These are phyloP conservation scores for Amanita pallidorosea DNA, from an alignment of 768 basidiomycete species.

Conservation along the genomic window DNA sequence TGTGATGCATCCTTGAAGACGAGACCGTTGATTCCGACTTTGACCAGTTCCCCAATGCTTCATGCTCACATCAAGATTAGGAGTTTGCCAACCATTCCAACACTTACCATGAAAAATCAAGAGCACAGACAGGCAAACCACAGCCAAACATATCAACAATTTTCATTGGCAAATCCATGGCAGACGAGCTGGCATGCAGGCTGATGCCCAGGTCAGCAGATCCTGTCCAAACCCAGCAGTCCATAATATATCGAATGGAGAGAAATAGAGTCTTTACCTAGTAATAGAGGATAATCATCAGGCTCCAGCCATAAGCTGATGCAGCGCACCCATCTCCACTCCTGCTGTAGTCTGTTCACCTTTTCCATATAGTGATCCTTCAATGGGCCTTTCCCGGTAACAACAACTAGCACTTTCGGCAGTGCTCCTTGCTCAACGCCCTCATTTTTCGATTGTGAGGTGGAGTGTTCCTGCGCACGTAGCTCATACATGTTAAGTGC, in stretches of 20 bases:
- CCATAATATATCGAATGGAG: neutral
- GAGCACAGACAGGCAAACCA: constrained; percentile 85
- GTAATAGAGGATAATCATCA: constrained; percentile 78
- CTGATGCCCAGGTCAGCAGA: constrained; percentile 89
- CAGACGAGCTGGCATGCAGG: constrained; percentile 84
- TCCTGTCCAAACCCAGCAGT: constrained; percentile 29
- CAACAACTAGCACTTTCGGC: constrained; percentile 71
- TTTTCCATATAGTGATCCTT: constrained; percentile 62
- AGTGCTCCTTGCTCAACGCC: constrained; percentile 20
- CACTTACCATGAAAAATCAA: constrained; percentile 76
- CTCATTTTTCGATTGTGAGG: constrained; percentile 2
- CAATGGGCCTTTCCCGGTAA: constrained; percentile 88
- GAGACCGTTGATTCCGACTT: constrained; percentile 74
- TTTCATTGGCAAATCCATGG: constrained; percentile 95
- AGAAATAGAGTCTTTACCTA: constrained; percentile 38
- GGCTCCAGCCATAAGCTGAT: constrained; percentile 83
- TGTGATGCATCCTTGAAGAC: constrained; percentile 60
- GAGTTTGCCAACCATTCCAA: neutral
- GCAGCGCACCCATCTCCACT: constrained; percentile 73
- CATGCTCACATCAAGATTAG: neutral
- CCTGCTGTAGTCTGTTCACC: constrained; percentile 45
- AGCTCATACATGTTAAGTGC: constrained; percentile 66
- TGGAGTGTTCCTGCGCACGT: constrained; percentile 27
- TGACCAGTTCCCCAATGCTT: constrained; percentile 82
- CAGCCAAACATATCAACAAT: constrained; percentile 99